Evolutionary conservation across 108 stramenopile genomes (phyloP), one percentile per base, ranked within the genome.

Genomic region (Stephanodiscus minutulus): DNA sequence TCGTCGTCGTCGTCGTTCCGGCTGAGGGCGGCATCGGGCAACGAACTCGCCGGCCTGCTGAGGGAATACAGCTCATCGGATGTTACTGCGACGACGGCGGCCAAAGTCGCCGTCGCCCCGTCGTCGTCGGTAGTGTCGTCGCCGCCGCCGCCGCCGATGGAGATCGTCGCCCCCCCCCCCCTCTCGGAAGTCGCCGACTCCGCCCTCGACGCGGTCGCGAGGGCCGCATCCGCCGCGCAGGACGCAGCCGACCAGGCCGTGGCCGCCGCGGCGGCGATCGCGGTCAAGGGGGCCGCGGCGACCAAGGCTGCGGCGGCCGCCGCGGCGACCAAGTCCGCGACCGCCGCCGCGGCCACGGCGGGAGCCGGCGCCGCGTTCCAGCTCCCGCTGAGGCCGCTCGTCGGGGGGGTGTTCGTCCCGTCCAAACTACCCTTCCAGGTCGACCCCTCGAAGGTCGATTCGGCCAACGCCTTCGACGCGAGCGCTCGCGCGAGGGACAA

Each of bases 181-280:
- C 29, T 33, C 18, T 9, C 64, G 17, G 65, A 59, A 18, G 52
- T 43, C 36, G 21, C 59, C 12, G 75, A 64, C 29, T 53, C 67
- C 43, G 71, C 25, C 27, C 46, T 72, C 48, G n/a, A 53, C 9
- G 13, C 53, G 53, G 6, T 77, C 22, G 72, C 31, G 15, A 66
- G 55, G 39, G 77, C 70, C 7, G 70, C 65, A 1, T 25, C 43
- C 21, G 66, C 39, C 9, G 70, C 77, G 0, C 50, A 59, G 35
- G 53, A 62, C 66, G 77, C 77, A 37, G 77, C 77, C 4, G 69
- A 78, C 25, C 58, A 66, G 37, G 75, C 75, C 6, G 55, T 68
- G 0, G 27, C 60, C 17, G 77, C 77, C 11, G 77, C 77, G 1
- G 60, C 70, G 1, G 66, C 77, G 35, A 70, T 53, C 12, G 63